phyloP scores from a whole-genome alignment of 2,329 filamentous ascomycete genomes.

The Colletotrichum magnum region DNA sequence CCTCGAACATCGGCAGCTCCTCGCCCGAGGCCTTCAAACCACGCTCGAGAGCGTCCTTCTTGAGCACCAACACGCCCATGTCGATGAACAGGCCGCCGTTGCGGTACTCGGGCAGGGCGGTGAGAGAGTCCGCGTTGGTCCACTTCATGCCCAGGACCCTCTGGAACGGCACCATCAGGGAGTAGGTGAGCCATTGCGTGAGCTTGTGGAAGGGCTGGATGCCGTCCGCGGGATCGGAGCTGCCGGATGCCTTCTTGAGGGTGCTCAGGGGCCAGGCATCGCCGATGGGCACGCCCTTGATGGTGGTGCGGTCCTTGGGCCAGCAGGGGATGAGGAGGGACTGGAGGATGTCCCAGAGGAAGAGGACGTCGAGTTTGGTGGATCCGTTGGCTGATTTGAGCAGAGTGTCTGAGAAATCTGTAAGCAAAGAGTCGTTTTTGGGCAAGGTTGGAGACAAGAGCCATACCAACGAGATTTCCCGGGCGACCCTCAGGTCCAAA shows the following conservation, averaged over 20 bases:
- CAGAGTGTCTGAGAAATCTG: constrained; percentile 55
- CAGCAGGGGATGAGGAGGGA: constrained; percentile 62
- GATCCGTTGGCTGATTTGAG: constrained; percentile 46
- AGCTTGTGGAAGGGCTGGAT: constrained; percentile 95
- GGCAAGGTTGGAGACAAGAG: not conserved
- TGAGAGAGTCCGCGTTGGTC: constrained; percentile 84
- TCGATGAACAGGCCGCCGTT: constrained; percentile 92
- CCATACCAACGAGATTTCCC: constrained; percentile 63
- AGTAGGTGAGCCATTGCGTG: constrained; percentile 95
- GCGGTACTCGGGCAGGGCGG: constrained; percentile 90
- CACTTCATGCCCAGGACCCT: constrained; percentile 86
- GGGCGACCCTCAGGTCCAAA: constrained; percentile 61
- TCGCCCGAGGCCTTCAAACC: constrained; percentile 72
- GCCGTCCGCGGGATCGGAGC: constrained; percentile 41
- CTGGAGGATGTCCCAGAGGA: constrained; percentile 60
- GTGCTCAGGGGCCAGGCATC: constrained; percentile 64
- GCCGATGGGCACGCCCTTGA: constrained; percentile 59
- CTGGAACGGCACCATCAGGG: constrained; percentile 91
- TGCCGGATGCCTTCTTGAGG: constrained; percentile 40
- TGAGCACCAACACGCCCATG: constrained; percentile 84
- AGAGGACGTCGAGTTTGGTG: constrained; percentile 53
- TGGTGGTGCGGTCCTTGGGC: constrained; percentile 66
- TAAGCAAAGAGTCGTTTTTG: constrained; percentile 1
- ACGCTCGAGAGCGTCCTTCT: constrained; percentile 76
- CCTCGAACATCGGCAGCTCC: constrained; percentile 71